Percentiles rank a stretch among this genome's conserved stretches.
Conservation (phyloP, 768 basidiomycete genomes). For the Termitomyces bulborhizus region DNA sequence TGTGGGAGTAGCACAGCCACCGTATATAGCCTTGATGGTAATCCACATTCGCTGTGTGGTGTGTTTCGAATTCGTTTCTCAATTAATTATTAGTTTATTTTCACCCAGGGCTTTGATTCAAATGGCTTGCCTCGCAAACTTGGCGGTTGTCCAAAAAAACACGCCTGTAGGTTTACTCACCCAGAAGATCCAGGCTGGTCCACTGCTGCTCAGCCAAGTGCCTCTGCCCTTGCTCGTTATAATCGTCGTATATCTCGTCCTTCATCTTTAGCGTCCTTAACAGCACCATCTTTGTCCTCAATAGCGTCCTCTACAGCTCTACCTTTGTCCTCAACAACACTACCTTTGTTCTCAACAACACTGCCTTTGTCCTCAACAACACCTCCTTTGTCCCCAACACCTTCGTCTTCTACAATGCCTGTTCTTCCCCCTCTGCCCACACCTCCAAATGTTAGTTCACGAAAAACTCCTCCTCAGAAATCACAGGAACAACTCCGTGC, state of each 20-base stretch:
- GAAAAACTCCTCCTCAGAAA: conserved; percentile 6
- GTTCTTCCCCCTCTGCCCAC: conserved; percentile 13
- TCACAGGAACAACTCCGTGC: conserved; percentile 12
- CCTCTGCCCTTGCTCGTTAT: neutral
- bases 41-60: conserved; percentile 14
- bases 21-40: neutral
- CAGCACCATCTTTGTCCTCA: too few species aligned
- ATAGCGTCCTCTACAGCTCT: too few species aligned
- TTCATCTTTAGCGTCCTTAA: too few species aligned
- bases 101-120: conserved; percentile 11
- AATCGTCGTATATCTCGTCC: neutral
- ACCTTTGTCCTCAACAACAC: neutral
- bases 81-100: too few species aligned
- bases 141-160: conserved; percentile 5
- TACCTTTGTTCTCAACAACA: conserved; percentile 1
- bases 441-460: conserved; percentile 9
- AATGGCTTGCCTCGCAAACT: conserved; percentile 10
- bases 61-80: neutral
- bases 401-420: neutral
- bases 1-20: conserved; percentile 23
- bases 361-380: neutral
- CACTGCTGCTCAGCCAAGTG: conserved; percentile 3
- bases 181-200: conserved; percentile 22
- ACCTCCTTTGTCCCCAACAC: conserved; percentile 1
- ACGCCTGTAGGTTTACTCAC: conserved; percentile 20